A percentile compares a stretch with the other conserved stretches of the same genome.
Evolutionary conservation across 2,329 filamentous ascomycete species (phyloP).

Genomic region (Penicillium glabrum): DNA sequence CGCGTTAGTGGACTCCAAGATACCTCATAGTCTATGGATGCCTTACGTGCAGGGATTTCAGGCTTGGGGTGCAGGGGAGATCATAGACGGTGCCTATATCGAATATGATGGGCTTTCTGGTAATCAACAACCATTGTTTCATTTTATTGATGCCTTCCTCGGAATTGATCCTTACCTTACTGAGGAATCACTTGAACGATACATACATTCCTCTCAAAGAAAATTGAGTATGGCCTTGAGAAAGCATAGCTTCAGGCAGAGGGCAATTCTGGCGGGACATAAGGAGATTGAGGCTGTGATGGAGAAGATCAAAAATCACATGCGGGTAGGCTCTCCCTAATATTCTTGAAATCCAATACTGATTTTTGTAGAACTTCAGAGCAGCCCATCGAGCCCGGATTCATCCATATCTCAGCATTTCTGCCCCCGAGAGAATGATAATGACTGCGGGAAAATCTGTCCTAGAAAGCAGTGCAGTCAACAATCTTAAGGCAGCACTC

Average conservation of each 20-base stretch:
- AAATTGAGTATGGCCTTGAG: background rate
- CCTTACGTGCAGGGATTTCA: too few relatives aligned
- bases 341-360: background rate
- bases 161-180: background rate
- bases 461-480: background rate
- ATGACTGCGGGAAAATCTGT: background rate
- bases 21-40: too few relatives aligned
- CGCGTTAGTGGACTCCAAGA: too few relatives aligned
- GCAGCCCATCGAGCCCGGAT: background rate
- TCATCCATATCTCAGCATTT: background rate
- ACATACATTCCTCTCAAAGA: background rate
- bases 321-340: background rate
- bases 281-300: background rate
- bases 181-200: background rate
- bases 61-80: too few relatives aligned
- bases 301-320: background rate
- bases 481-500: background rate
- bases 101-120: background rate
- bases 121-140: background rate
- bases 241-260: background rate
- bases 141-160: background rate
- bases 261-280: background rate
- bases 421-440: background rate
- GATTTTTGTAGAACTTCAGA: background rate
- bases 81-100: background rate